These are phyloP conservation scores for Colletotrichum phormii DNA, from an alignment of 2,329 filamentous ascomycete genomes.

Conservation along the genomic window DNA sequence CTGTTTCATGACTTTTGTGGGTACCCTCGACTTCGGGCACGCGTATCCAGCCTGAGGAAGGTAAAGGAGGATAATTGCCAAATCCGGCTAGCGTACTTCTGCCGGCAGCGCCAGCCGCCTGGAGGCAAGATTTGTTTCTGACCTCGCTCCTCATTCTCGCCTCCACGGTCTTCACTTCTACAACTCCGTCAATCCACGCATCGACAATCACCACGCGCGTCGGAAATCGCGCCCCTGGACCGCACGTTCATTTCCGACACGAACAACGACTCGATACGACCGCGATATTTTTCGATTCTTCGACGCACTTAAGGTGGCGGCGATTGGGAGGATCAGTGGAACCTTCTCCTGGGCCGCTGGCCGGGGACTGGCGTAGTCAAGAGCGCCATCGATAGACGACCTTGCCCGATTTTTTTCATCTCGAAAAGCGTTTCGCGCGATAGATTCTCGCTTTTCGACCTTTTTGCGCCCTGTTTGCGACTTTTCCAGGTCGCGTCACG, in stretches of 20 bases:
- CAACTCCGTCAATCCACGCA: slow-evolving; percentile 40
- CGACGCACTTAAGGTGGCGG: slow-evolving; percentile 50
- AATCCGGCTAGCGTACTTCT: slow-evolving; percentile 48
- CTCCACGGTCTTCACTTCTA: slow-evolving; percentile 51
- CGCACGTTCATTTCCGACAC: slow-evolving; percentile 47
- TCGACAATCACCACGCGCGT: slow-evolving; percentile 64
- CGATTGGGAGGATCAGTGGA: slow-evolving; percentile 58
- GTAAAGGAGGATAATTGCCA: slow-evolving; percentile 41
- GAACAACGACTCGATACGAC: slow-evolving; percentile 47
- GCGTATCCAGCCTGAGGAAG: slow-evolving; percentile 36
- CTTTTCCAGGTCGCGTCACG: slow-evolving; percentile 38
- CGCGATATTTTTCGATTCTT: slow-evolving; percentile 50
- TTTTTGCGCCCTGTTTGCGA: slow-evolving; percentile 41
- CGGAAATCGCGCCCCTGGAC: slow-evolving; percentile 57
- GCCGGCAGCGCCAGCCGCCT: slow-evolving; percentile 48
- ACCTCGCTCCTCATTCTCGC: slow-evolving; percentile 51
- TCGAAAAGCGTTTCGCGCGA: slow-evolving; percentile 41
- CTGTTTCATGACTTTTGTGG: slow-evolving; percentile 21
- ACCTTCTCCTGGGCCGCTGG: slow-evolving; percentile 60
- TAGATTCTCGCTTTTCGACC: slow-evolving; percentile 39
- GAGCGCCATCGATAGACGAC: slow-evolving; percentile 54
- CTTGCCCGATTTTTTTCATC: slow-evolving; percentile 49
- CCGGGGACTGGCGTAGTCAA: slow-evolving; percentile 56
- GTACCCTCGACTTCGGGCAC: slow-evolving; percentile 22
- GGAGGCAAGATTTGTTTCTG: slow-evolving; percentile 58